phyloP scores from a whole-genome alignment of 257 asterid species.

The Pogostemon cablin region DNA sequence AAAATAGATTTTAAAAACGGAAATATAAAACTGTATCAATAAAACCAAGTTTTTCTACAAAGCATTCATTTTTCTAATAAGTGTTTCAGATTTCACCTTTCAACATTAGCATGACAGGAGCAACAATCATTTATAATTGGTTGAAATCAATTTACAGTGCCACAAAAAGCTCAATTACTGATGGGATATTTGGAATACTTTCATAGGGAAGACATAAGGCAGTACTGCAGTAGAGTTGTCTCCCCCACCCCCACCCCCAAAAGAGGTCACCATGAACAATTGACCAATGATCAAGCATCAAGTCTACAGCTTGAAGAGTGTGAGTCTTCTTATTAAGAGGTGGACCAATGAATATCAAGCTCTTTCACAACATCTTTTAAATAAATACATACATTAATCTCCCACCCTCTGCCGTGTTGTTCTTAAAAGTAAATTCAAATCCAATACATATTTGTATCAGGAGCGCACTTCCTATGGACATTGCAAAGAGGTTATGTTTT shows the following conservation, averaged over 20 bases:
- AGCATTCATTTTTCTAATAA: neutral
- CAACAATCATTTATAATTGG: neutral
- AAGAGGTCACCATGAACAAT: neutral
- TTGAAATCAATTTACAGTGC: constrained; percentile 2
- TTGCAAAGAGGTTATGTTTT: neutral
- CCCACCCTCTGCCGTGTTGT: too few relatives aligned
- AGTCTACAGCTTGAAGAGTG: neutral
- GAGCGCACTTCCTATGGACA: neutral
- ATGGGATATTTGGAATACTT: constrained; percentile 24
- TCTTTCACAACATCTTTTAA: neutral
- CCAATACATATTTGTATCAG: neutral
- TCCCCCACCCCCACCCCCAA: neutral
- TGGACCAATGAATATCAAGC: constrained; percentile 3
- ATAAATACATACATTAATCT: neutral
- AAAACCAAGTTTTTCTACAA: constrained; percentile 9
- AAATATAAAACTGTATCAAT: constrained; percentile 7
- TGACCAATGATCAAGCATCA: neutral
- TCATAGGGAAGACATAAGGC: neutral
- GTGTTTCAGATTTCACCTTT: constrained; percentile 7
- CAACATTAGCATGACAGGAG: constrained; percentile 5
- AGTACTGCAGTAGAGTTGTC: constrained; percentile 3
- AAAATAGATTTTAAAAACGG: neutral
- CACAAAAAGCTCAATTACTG: constrained; percentile 3
- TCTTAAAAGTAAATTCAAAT: neutral
- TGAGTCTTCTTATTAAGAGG: neutral